phyloP scores from a whole-genome alignment of 352 stramenopile genomes.

The Globisporangium perplexum region DNA sequence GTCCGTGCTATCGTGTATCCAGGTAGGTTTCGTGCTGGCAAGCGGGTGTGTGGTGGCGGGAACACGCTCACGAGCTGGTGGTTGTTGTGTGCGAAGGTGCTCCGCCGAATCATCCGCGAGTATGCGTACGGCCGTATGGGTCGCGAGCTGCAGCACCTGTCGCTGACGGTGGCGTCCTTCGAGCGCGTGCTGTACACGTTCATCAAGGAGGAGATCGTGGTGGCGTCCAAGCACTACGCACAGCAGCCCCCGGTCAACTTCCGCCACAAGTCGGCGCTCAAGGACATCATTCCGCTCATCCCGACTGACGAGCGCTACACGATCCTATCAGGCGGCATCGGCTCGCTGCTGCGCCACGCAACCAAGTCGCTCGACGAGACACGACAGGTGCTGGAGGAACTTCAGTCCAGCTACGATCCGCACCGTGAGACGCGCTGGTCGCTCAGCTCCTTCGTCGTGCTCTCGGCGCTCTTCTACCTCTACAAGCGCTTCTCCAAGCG shows the following conservation, averaged over 20 bases:
- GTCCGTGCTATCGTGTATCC: slow-evolving; percentile 69
- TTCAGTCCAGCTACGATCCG: slow-evolving; percentile 81
- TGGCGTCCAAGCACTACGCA: slow-evolving; percentile 63
- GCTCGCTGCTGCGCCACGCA: slow-evolving; percentile 72
- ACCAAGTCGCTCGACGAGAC: slow-evolving; percentile 83
- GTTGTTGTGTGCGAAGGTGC: slow-evolving; percentile 19
- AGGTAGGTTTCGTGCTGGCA: slow-evolving; percentile 9
- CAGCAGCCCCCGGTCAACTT: slow-evolving; percentile 59
- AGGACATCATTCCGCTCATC: slow-evolving; percentile 87
- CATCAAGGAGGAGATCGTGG: slow-evolving; percentile 85
- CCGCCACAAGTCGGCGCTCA: slow-evolving; percentile 73
- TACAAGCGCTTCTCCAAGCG: slow-evolving; percentile 71
- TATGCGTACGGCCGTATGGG: slow-evolving; percentile 80
- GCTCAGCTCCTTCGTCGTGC: slow-evolving; percentile 54
- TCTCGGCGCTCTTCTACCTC: slow-evolving; percentile 46
- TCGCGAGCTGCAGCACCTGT: slow-evolving; percentile 81
- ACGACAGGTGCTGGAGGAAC: slow-evolving; percentile 64
- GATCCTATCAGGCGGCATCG: slow-evolving; percentile 72
- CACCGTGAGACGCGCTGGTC: slow-evolving; percentile 84
- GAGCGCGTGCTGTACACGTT: slow-evolving; percentile 84
- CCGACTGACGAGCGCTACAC: slow-evolving; percentile 75
- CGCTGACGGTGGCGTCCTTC: slow-evolving; percentile 79
- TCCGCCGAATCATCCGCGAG: slow-evolving; percentile 82
- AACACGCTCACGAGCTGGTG: background rate
- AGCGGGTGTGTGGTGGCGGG: background rate